Evolutionary conservation across 495 filamentous ascomycete species (phyloP).

Genomic region (Neurospora sp.): DNA sequence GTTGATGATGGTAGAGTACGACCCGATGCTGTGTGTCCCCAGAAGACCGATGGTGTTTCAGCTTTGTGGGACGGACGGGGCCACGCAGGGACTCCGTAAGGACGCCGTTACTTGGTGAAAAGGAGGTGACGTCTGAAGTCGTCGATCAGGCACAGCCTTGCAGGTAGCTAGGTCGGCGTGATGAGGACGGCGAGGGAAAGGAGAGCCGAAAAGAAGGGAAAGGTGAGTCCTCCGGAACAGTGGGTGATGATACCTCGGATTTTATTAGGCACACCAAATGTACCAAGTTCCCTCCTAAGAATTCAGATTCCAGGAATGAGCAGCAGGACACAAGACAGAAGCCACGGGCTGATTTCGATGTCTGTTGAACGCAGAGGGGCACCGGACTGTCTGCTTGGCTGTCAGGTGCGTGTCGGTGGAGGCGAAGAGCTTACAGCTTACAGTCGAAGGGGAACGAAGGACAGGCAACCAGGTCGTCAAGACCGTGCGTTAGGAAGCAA

Average conservation of each 20-base stretch:
- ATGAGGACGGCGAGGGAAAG: not conserved
- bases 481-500: constrained; percentile 7
- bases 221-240: constrained; percentile 1
- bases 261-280: constrained; percentile 4
- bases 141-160: constrained; percentile 27
- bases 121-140: constrained; percentile 19
- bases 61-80: constrained; percentile 16
- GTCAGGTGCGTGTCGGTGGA: not conserved
- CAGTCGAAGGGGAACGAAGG: not conserved
- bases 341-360: not conserved
- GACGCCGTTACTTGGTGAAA: not conserved
- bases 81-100: constrained; percentile 4
- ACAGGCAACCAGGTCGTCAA: constrained; percentile 16
- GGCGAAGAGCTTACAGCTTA: not conserved
- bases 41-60: constrained; percentile 22
- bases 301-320: not conserved
- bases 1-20: constrained; percentile 8
- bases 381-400: not conserved
- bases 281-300: not conserved
- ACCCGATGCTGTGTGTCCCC: constrained; percentile 11
- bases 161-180: constrained; percentile 1
- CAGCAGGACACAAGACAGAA: not conserved
- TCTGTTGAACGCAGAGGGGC: not conserved
- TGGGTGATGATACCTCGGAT: not conserved
- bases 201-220: not conserved